Evolutionary conservation across 768 basidiomycete genomes (phyloP).

Genomic region (Symmetrospora coprosmae): DNA sequence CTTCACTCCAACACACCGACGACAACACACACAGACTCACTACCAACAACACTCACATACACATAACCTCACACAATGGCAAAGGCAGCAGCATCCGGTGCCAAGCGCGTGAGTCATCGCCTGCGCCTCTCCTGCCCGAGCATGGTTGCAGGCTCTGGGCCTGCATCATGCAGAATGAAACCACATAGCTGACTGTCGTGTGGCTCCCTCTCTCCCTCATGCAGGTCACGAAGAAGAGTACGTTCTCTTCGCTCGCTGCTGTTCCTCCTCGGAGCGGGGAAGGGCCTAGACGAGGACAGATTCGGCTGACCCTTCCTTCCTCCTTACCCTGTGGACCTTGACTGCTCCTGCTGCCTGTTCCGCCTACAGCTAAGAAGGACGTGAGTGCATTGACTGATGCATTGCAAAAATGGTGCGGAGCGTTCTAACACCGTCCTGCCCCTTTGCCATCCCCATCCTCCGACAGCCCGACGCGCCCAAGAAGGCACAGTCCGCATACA

Average conservation of each 20-base stretch:
- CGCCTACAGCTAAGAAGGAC: background rate
- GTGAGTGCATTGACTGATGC: background rate
- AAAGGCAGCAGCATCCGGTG: slow-evolving; percentile 7
- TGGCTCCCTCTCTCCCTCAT: no score
- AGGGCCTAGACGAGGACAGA: background rate
- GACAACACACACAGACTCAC: background rate
- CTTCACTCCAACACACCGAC: background rate
- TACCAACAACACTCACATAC: background rate
- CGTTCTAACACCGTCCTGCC: background rate
- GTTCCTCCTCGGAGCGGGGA: background rate
- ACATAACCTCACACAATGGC: background rate
- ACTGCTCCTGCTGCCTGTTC: background rate
- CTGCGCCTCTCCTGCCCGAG: no score
- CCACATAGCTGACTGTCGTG: no score
- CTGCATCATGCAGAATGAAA: no score
- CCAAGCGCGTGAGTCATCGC: no score
- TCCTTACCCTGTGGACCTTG: background rate
- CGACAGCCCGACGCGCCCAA: slow-evolving; percentile 23
- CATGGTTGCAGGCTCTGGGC: no score
- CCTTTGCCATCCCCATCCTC: background rate
- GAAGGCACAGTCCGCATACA: slow-evolving; percentile 65
- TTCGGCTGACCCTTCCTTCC: background rate
- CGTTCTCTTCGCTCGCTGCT: background rate
- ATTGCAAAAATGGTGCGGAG: no score
- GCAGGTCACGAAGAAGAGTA: slow-evolving; percentile 1